Base-by-base conservation (phyloP, 257 asterid species). In the Pogostemon cablin region DNA sequence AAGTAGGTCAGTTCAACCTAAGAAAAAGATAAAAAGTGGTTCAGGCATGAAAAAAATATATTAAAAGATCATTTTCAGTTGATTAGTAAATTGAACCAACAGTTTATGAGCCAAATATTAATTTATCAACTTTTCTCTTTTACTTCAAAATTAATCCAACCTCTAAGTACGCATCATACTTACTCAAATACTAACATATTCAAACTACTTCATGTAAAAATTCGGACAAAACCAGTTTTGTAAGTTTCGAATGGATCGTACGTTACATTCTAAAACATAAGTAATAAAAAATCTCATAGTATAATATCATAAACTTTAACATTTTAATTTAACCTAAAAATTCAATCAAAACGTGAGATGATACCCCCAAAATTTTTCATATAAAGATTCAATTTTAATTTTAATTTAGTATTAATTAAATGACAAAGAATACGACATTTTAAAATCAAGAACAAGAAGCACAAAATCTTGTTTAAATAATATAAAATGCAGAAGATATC, bases 141-240 rank as follows among this genome's bases (percentile, higher is more conserved):
- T 25, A 56, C 76, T 76, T 56, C 5, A 68, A 69, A 67, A 66
- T 34, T 20, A 68, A 47, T 38, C 41, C 74, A 62, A 35, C 48
- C 72, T 53, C 40, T 12, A 25, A 10, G 20, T 3, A 41, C 49
- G 9, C 3, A 25, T 7, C 8, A 3, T 58, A 57, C 4, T 7
- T 44, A 12, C 37, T 35, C 43, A 59, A 71, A 8, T n/a, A 55
- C 32, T 25, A 25, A 25, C 32, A 25, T 25, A 0, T 25, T 25
- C 32, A 25, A 25, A 25, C 32, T 25, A 25, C 32, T 25, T 25
- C 32, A 25, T 25, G 32, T 25, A 25, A 25, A 25, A 25, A 0
- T 25, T 25, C 32, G 32, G 32, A 25, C 32, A 25, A 25, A 25
- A 25, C 32, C 32, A 25, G 1, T 20, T 20, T 20, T 20, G 25